Evolutionary conservation across 2,329 filamentous ascomycete genomes (phyloP).

Genomic region (Aschersonia sp.): DNA sequence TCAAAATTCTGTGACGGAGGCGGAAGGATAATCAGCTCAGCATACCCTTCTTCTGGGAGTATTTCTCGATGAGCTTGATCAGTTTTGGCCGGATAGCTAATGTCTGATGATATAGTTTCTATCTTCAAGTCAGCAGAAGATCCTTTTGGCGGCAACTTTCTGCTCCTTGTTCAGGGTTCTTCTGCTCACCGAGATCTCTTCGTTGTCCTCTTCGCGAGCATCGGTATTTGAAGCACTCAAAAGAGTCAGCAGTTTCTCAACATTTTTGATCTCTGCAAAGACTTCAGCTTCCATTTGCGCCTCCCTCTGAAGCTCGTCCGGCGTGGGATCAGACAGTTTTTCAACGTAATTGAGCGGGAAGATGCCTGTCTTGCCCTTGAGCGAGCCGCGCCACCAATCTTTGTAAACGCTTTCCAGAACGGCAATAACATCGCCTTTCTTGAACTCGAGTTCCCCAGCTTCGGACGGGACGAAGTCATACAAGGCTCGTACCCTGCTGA

Average conservation of each 20-base stretch:
- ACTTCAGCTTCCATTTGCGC: constrained; percentile 80
- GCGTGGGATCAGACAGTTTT: constrained; percentile 87
- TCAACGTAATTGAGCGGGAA: constrained; percentile 98
- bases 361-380: constrained; percentile 90
- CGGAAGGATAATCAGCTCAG: neutral
- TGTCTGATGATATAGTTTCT: constrained; percentile 81
- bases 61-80: constrained; percentile 96
- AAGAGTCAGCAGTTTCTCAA: constrained; percentile 64
- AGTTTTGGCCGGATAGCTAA: constrained; percentile 89
- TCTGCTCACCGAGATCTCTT: constrained; percentile 72
- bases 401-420: constrained; percentile 97
- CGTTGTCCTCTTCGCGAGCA: constrained; percentile 78
- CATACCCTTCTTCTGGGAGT: constrained; percentile 94
- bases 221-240: constrained; percentile 75
- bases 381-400: constrained; percentile 97
- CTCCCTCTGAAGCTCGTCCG: constrained; percentile 85
- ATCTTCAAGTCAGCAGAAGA: constrained; percentile 14
- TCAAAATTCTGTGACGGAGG: too few species aligned
- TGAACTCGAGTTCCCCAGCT: constrained; percentile 86
- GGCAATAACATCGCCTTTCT: constrained; percentile 92
- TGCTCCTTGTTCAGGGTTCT: neutral
- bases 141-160: neutral
- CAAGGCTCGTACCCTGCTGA: constrained; percentile 82
- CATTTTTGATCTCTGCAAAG: constrained; percentile 50
- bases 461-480: constrained; percentile 94